Conservation (phyloP, 2,329 filamentous ascomycete species). For the Eutypa lata region DNA sequence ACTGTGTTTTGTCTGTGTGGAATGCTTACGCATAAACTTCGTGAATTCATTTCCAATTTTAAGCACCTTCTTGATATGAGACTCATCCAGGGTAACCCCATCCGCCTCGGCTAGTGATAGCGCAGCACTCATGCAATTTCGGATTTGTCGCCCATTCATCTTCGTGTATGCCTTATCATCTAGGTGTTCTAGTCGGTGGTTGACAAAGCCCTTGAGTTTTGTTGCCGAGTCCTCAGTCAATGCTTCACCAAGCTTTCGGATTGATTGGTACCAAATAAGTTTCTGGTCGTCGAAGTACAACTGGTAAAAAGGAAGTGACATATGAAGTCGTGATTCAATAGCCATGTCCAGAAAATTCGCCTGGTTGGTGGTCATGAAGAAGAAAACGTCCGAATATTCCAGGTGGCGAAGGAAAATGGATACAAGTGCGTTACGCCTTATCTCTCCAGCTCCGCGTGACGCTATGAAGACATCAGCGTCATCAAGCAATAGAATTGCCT, state of each 20-base stretch:
- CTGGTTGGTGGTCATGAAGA: constrained; percentile 10
- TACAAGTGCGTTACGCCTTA: constrained; percentile 4
- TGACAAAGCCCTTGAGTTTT: not conserved
- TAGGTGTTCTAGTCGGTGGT: not conserved
- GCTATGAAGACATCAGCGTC: constrained; percentile 13
- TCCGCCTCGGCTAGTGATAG: not conserved
- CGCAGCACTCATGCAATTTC: not conserved
- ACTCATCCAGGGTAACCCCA: not conserved
- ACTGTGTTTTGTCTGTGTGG: too few relatives aligned
- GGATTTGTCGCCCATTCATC: not conserved
- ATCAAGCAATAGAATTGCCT: constrained; percentile 14
- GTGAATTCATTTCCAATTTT: not conserved
- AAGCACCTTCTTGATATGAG: not conserved
- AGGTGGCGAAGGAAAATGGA: constrained; percentile 12
- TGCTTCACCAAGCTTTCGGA: not conserved
- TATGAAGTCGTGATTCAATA: constrained; percentile 3
- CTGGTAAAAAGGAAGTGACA: not conserved
- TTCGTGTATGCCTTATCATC: not conserved
- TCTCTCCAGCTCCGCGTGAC: not conserved
- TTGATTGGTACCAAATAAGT: not conserved
- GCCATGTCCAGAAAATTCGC: constrained; percentile 2
- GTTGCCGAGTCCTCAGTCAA: not conserved
- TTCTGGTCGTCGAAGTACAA: not conserved
- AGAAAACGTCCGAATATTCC: constrained; percentile 9
- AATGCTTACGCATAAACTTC: too few relatives aligned